phyloP scores from a whole-genome alignment of 2,329 filamentous ascomycete genomes.

The Fusarium brachygibbosum region DNA sequence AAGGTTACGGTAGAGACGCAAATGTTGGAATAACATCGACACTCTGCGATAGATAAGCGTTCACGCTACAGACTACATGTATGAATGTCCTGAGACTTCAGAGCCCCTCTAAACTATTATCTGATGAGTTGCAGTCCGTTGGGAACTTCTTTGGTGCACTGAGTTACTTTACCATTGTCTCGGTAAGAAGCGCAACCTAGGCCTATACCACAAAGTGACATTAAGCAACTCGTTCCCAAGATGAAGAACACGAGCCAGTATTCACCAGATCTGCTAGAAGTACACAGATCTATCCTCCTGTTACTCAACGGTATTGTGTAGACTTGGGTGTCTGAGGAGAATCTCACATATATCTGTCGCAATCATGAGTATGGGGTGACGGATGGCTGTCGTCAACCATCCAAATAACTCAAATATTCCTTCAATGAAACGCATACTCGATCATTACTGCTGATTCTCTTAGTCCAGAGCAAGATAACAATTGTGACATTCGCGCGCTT shows the following conservation, averaged over 20 bases:
- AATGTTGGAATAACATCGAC: neutral
- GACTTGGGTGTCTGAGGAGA: neutral
- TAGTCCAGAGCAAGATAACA: neutral
- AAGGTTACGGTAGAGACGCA: neutral
- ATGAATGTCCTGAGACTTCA: fast-evolving
- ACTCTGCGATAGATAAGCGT: neutral
- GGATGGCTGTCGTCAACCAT: neutral
- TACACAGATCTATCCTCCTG: no score
- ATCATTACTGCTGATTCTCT: neutral
- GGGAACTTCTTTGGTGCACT: no score
- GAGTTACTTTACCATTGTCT: neutral
- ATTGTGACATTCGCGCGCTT: neutral
- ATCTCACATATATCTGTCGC: neutral
- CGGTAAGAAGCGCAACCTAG: neutral
- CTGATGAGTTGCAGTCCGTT: fast-evolving
- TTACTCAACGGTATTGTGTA: no score
- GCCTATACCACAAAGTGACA: neutral
- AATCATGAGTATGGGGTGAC: neutral
- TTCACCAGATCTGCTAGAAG: neutral
- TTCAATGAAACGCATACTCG: neutral
- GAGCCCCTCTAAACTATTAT: fast-evolving
- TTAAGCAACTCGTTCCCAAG: neutral
- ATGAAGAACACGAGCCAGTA: no score
- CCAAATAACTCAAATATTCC: neutral
- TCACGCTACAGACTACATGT: fast-evolving